phyloP scores from a whole-genome alignment of 805 yeast species.

The Saccharomycopsis javanensis region DNA sequence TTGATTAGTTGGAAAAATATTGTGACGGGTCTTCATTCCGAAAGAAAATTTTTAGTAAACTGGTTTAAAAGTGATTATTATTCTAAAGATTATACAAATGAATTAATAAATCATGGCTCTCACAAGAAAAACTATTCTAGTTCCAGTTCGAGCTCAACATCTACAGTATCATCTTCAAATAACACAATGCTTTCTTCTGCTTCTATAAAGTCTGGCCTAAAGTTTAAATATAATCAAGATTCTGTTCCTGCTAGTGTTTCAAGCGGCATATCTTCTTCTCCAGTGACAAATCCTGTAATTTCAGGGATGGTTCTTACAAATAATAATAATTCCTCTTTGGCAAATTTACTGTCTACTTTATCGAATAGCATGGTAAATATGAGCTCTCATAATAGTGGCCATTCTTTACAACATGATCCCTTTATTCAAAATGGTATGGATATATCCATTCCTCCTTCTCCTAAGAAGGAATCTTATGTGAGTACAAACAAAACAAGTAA shows the following conservation, averaged over 20 bases:
- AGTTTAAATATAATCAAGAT: background rate
- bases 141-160: background rate
- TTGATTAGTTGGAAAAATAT: constrained; percentile 77
- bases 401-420: background rate
- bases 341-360: background rate
- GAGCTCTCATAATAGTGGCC: background rate
- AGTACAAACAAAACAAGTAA: background rate
- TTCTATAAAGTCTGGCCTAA: background rate
- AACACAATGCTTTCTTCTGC: background rate
- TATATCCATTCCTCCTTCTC: background rate
- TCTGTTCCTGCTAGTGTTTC: background rate
- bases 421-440: background rate
- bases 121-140: background rate
- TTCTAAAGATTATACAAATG: background rate
- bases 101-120: background rate
- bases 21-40: constrained; percentile 56
- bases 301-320: background rate
- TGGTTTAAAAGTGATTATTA: constrained; percentile 37
- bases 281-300: background rate
- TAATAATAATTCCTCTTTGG: background rate
- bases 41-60: constrained; percentile 45
- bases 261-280: background rate
- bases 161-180: background rate
- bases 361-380: background rate
- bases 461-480: background rate